phyloP scores from a whole-genome alignment of 2,329 filamentous ascomycete genomes.

The Paraconiothyrium sp. region DNA sequence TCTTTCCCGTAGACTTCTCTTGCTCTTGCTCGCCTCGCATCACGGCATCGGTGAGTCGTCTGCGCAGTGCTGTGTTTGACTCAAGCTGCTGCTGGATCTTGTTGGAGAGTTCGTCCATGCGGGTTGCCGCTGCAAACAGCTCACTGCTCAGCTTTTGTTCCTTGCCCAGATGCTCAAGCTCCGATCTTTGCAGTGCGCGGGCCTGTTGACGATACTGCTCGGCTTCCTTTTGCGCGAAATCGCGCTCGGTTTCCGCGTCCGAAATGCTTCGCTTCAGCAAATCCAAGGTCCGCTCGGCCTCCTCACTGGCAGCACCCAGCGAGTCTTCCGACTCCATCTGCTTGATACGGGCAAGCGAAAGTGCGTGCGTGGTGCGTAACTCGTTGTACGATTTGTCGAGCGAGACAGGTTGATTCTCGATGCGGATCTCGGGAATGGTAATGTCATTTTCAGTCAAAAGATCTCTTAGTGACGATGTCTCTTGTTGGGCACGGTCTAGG shows the following conservation, averaged over 20 bases:
- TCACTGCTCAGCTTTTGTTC: conserved; percentile 74
- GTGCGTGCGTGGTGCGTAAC: conserved; percentile 74
- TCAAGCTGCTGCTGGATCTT: conserved; percentile 83
- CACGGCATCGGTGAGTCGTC: conserved; percentile 81
- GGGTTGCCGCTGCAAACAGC: conserved; percentile 75
- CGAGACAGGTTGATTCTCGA: conserved; percentile 68
- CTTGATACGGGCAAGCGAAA: conserved; percentile 73
- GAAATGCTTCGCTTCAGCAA: conserved; percentile 75
- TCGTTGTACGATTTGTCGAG: conserved; percentile 79
- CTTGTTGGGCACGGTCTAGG: conserved; percentile 91
- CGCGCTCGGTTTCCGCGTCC: conserved; percentile 74
- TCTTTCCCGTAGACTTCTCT: conserved; percentile 79
- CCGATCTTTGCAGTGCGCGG: conserved; percentile 65
- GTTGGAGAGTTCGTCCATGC: conserved; percentile 80
- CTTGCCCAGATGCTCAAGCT: conserved; percentile 65
- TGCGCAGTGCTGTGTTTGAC: conserved; percentile 78
- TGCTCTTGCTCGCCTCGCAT: conserved; percentile 85
- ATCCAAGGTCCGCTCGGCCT: conserved; percentile 69
- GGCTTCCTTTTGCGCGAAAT: conserved; percentile 74
- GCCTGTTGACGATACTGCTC: conserved; percentile 69
- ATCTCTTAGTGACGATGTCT: conserved; percentile 82
- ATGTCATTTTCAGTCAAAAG: conserved; percentile 87
- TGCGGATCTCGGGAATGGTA: conserved; percentile 69
- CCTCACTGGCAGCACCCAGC: conserved; percentile 50
- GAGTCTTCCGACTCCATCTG: conserved; percentile 65